Conservation (phyloP, 352 stramenopile species). For the Globisporangium splendens region DNA sequence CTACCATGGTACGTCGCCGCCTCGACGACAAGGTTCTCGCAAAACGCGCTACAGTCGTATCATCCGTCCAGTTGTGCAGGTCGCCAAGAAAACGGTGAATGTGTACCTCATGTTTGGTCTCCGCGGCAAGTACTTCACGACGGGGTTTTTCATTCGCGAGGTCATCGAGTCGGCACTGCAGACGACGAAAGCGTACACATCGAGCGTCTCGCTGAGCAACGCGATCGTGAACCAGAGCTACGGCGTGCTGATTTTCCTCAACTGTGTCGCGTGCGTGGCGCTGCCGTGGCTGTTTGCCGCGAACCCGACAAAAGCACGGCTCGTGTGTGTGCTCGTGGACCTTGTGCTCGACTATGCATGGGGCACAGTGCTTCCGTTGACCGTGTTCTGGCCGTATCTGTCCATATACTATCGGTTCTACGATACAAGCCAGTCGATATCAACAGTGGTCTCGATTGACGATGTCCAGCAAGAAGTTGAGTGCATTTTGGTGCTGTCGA, state of each 20-base stretch:
- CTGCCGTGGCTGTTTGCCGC: constrained; percentile 12
- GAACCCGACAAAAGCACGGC: not conserved
- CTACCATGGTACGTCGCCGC: not conserved
- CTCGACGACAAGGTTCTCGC: too few species aligned
- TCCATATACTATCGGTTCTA: too few species aligned
- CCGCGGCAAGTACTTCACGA: constrained; percentile 13
- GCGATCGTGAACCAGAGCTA: constrained; percentile 30
- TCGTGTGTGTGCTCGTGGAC: constrained; percentile 17
- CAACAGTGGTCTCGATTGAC: not conserved
- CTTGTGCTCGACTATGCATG: constrained; percentile 23
- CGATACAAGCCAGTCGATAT: not conserved
- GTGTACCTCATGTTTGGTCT: constrained; percentile 6
- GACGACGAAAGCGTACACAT: constrained; percentile 22
- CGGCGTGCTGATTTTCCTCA: constrained; percentile 23
- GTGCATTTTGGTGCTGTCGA: constrained; percentile 20
- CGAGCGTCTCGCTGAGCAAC: constrained; percentile 22
- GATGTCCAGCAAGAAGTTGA: constrained; percentile 17
- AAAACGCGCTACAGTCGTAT: not conserved
- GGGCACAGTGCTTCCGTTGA: constrained; percentile 17
- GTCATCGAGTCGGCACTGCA: constrained; percentile 22
- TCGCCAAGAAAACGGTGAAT: not conserved
- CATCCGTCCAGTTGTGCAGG: not conserved
- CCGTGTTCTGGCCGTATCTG: constrained; percentile 16
- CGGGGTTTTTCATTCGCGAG: constrained; percentile 14
- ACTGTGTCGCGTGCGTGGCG: constrained; percentile 24